Evolutionary conservation across 2,329 filamentous ascomycete genomes (phyloP), one percentile per base, ranked within the genome.

Genomic region (Fusarium guadeloupense): DNA sequence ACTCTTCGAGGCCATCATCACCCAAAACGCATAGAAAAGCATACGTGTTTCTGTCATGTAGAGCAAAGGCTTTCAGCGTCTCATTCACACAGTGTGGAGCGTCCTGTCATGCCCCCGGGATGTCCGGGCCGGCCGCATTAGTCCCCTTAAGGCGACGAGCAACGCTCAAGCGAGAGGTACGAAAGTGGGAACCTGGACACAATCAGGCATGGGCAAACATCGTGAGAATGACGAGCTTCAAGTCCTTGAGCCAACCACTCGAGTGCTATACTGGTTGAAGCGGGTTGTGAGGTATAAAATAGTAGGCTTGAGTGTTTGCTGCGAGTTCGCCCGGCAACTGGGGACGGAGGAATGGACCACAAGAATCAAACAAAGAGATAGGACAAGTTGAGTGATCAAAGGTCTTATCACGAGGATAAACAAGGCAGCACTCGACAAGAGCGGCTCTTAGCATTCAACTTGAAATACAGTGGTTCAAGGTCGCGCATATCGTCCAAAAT

Each of bases 321-420:
- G 26, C 16, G 34, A 64, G 34, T 61, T 63, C 46, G 45, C 38
- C 17, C 38, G 33, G 30, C 6, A 16, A 30, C 13, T n/a, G 26
- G 25, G 21, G 59, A 23, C 21, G 25, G 20, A 39, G 23, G 35
- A 28, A 31, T 14, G 21, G 40, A 37, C 19, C 48, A 60, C 37
- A 63, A 63, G 60, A 63, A 63, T 63, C 60, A 63, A 63, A 63
- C 54, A 41, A 63, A 63, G 33, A 45, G 4, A 47, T n/a, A 26
- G 54, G 42, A 20, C 19, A 13, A 23, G 31, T 14, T 10, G 16
- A 17, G 13, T 10, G 8, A 23, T 14, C 6, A 2, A n/a, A n/a
- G 25, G 8, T 9, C n/a, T 35, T 10, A 16, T 14, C 10, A n/a
- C 16, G 33, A 13, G 13, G 14, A 31, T 35, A 16, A 23, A 40